Conservation (phyloP, 345 rosid genomes). For the Melaleuca quinquenervia region DNA sequence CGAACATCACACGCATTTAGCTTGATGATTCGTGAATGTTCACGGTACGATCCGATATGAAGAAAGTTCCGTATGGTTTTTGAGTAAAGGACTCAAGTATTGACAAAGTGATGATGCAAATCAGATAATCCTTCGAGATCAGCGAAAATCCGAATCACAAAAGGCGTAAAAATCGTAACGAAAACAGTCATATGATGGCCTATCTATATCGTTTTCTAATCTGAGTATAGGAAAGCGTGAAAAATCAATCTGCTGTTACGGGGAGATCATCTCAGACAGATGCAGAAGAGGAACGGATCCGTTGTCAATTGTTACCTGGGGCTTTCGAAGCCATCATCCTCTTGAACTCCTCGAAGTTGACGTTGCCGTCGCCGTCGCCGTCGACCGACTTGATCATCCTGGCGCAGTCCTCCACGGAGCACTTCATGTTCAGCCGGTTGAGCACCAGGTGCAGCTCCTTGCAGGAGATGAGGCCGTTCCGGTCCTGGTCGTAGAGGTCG, state of each 20-base stretch:
- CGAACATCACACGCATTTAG: background rate
- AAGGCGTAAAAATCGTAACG: background rate
- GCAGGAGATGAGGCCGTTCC: conserved; percentile 68
- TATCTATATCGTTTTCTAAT: background rate
- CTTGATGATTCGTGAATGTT: background rate
- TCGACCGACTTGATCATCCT: conserved; percentile 68
- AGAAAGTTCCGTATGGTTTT: too few relatives aligned
- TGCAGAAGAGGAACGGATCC: background rate
- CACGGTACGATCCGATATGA: background rate
- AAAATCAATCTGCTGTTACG: background rate
- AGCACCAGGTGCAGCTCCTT: conserved; percentile 60
- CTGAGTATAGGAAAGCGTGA: background rate
- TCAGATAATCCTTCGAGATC: background rate
- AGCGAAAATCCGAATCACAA: background rate
- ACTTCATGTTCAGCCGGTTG: conserved; percentile 49
- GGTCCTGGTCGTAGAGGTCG: conserved; percentile 71
- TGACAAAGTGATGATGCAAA: background rate
- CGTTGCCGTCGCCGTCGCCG: conserved; percentile 74
- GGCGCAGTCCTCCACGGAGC: conserved; percentile 56
- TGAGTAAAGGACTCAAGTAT: background rate
- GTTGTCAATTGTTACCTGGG: background rate
- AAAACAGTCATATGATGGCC: background rate
- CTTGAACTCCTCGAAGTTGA: conserved; percentile 73
- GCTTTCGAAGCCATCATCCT: conserved; percentile 47
- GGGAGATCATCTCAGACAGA: background rate